These are phyloP conservation scores for Rhizopus arrhizus DNA, from an alignment of 371 early-diverging fungal genomes.

Conservation along the genomic window DNA sequence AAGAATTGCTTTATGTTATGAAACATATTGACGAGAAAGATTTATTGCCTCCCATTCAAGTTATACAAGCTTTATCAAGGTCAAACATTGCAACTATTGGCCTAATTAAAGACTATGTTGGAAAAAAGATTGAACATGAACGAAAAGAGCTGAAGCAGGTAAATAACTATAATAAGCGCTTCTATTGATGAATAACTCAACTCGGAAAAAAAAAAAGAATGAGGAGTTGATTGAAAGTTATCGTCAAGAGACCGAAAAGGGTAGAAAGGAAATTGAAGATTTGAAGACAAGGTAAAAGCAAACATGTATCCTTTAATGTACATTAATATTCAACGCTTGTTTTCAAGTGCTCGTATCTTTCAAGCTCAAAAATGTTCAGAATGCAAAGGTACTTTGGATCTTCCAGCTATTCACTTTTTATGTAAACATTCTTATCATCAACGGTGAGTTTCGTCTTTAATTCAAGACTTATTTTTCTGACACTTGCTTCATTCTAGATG, in stretches of 20 bases:
- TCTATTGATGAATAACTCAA: neutral
- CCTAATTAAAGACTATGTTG: conserved; percentile 80
- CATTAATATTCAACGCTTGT: too few relatives aligned
- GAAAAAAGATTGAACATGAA: conserved; percentile 75
- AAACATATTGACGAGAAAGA: conserved; percentile 83
- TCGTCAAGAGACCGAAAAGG: conserved; percentile 75
- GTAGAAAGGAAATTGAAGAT: conserved; percentile 81
- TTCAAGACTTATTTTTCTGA: neutral
- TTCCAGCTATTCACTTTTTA: conserved; percentile 90
- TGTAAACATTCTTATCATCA: conserved; percentile 94
- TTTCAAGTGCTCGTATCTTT: conserved; percentile 69
- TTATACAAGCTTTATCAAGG: conserved; percentile 81
- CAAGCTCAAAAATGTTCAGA: conserved; percentile 86
- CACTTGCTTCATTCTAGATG: conserved; percentile 40
- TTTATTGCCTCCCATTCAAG: conserved; percentile 85
- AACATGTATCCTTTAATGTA: too few relatives aligned
- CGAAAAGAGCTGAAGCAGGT: conserved; percentile 67
- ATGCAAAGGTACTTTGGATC: conserved; percentile 81
- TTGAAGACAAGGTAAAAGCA: conserved; percentile 64
- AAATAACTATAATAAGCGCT: neutral
- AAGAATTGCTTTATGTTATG: conserved; percentile 71
- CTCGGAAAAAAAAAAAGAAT: conserved; percentile 37
- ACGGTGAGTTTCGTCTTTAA: conserved; percentile 54
- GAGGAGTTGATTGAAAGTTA: conserved; percentile 70
- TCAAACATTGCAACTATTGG: conserved; percentile 86